Evolutionary conservation across 2,329 filamentous ascomycete genomes (phyloP).

Genomic region (Cyphellophora europaea): DNA sequence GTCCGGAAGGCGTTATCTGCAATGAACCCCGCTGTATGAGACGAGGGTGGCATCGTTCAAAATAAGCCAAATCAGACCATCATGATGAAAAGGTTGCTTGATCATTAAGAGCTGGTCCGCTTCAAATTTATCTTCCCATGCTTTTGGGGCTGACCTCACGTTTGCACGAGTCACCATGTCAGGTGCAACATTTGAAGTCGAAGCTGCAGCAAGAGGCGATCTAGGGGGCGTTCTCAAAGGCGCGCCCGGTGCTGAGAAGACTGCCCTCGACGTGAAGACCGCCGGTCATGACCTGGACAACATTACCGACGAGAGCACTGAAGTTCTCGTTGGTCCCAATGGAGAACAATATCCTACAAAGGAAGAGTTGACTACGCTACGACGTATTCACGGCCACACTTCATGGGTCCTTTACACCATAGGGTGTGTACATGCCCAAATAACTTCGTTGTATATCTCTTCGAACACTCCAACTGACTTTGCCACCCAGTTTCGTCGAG

Average conservation of each 20-base stretch:
- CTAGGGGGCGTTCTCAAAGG: background rate
- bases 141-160: background rate
- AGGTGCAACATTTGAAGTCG: background rate
- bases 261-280: background rate
- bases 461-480: too few relatives aligned
- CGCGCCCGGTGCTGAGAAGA: constrained; percentile 1
- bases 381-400: constrained; percentile 2
- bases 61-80: background rate
- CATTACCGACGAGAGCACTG: background rate
- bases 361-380: constrained; percentile 8
- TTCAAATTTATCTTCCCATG: background rate
- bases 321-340: constrained; percentile 5
- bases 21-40: background rate
- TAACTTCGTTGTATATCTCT: too few relatives aligned
- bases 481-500: constrained; percentile 32
- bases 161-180: background rate
- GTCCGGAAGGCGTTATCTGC: background rate
- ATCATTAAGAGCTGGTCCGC: background rate
- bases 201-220: background rate
- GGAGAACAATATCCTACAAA: constrained; percentile 12
- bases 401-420: background rate
- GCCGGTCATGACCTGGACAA: constrained; percentile 1
- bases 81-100: background rate
- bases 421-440: background rate
- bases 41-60: background rate